Base-by-base conservation (phyloP, 2,329 filamentous ascomycete species). In the Blastomyces silverae region DNA sequence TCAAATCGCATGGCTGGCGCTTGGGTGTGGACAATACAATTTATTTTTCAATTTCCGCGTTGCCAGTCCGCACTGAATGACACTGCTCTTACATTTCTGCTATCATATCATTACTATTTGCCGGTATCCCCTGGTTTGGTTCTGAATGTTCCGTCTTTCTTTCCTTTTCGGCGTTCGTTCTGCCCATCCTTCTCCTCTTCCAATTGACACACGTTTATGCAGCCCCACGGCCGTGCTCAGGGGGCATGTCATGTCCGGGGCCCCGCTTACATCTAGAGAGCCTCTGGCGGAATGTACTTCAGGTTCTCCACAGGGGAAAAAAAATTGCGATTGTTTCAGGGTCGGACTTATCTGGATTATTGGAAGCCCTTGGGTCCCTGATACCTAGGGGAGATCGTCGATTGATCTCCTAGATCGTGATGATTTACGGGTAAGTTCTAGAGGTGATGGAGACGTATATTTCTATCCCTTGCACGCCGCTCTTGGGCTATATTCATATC, bases 291-390 rank as follows among this genome's bases (percentile, higher is more conserved):
- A 46, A 80, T n/a, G 71, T 84, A 84, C 71, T 84, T 79, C 70
- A 80, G 81, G 11, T 84, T 84, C 69, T 81, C 81, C 0, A 84
- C 82, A 0, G 80, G 80, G 28, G 78, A 79, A 31, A 76, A 31
- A 76, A 79, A 61, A 81, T 85, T 42, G 76, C 79, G 1, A 79
- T 83, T 57, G 78, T 81, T 59, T 80, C 77, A n/a, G 77, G 82
- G 1, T 75, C 79, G 0, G 71, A 74, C 2, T 75, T 84, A 46
- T 73, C 73, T 6, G 83, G 82, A 0, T 81, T 82, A n/a, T 84
- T 82, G 82, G 79, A 75, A 0, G 76, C 76, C 62, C 71, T 79
- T 58, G 81, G 82, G 15, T 78, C 78, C 13, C 78, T 80, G 50
- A 73, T 84, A 13, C 76, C 79, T 0, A 68, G 65, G 31, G 31